Evolutionary conservation across 208 protist genomes (phyloP).

Genomic region (Acanthamoeba castellanii): DNA sequence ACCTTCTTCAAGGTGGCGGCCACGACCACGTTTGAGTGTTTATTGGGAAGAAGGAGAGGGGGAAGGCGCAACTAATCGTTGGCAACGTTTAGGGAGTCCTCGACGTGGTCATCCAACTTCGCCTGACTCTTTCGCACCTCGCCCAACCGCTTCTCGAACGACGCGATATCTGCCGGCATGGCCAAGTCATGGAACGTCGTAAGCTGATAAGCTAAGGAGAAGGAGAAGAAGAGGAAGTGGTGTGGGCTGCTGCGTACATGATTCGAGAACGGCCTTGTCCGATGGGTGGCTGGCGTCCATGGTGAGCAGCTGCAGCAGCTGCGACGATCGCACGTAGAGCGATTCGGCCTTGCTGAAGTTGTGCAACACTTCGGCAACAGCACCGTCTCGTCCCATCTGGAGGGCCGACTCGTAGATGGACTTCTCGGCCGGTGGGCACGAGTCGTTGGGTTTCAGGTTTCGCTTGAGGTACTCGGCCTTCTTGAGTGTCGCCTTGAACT

Average conservation of each 20-base stretch:
- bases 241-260: background rate
- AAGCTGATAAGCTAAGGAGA: too few relatives aligned
- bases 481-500: slow-evolving; percentile 3
- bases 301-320: slow-evolving; percentile 38
- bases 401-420: slow-evolving; percentile 56
- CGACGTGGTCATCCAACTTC: background rate
- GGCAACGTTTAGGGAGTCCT: background rate
- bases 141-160: slow-evolving; percentile 33
- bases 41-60: too few relatives aligned
- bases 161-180: background rate
- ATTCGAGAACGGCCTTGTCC: slow-evolving; percentile 47
- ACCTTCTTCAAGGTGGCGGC: too few relatives aligned
- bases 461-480: slow-evolving; percentile 62
- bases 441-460: slow-evolving; percentile 66
- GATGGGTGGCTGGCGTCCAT: slow-evolving; percentile 33
- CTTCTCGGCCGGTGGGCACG: slow-evolving; percentile 34
- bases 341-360: slow-evolving; percentile 47
- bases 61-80: background rate
- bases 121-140: slow-evolving; percentile 42
- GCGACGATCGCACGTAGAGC: background rate
- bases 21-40: too few relatives aligned
- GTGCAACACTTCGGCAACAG: slow-evolving; percentile 31
- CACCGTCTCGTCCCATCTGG: slow-evolving; percentile 60
- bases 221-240: background rate
- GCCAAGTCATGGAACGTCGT: too few relatives aligned